phyloP scores from a whole-genome alignment of 2,329 filamentous ascomycete genomes.

The Blastomyces emzantsi region DNA sequence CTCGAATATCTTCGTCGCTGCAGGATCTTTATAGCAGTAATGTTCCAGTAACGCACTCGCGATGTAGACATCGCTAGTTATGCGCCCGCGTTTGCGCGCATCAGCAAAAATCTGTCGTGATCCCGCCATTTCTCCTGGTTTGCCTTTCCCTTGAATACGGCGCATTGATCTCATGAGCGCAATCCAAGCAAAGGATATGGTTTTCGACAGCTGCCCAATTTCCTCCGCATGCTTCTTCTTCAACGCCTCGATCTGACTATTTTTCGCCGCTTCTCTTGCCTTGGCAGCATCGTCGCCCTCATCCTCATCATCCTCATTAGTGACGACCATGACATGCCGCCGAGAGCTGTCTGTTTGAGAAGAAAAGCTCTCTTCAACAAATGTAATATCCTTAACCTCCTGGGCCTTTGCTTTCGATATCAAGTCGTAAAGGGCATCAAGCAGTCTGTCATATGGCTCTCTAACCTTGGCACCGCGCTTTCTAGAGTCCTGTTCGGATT shows the following conservation, averaged over 20 bases:
- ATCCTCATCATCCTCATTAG: constrained; percentile 43
- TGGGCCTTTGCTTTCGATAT: constrained; percentile 60
- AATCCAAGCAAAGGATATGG: constrained; percentile 91
- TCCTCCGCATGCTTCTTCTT: constrained; percentile 62
- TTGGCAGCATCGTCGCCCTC: constrained; percentile 40
- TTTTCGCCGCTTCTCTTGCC: constrained; percentile 43
- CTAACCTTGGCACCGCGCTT: constrained; percentile 64
- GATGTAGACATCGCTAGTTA: constrained; percentile 92
- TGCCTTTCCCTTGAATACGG: constrained; percentile 75
- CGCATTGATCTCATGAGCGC: constrained; percentile 89
- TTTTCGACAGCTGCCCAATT: constrained; percentile 66
- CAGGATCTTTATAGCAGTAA: constrained; percentile 87
- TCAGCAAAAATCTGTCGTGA: constrained; percentile 84
- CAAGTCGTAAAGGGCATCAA: constrained; percentile 82
- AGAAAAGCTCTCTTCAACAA: constrained; percentile 47
- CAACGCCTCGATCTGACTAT: constrained; percentile 48
- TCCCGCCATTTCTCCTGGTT: constrained; percentile 60
- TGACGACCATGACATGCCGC: constrained; percentile 26
- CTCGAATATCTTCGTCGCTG: constrained; percentile 92
- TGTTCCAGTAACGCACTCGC: constrained; percentile 89
- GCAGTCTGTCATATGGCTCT: constrained; percentile 71
- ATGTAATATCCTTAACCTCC: constrained; percentile 53
- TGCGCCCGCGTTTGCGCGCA: constrained; percentile 72
- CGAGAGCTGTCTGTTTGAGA: constrained; percentile 32
- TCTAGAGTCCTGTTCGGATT: constrained; percentile 60